phyloP scores from a whole-genome alignment of 208 protist genomes.

The Leishmania arabica region DNA sequence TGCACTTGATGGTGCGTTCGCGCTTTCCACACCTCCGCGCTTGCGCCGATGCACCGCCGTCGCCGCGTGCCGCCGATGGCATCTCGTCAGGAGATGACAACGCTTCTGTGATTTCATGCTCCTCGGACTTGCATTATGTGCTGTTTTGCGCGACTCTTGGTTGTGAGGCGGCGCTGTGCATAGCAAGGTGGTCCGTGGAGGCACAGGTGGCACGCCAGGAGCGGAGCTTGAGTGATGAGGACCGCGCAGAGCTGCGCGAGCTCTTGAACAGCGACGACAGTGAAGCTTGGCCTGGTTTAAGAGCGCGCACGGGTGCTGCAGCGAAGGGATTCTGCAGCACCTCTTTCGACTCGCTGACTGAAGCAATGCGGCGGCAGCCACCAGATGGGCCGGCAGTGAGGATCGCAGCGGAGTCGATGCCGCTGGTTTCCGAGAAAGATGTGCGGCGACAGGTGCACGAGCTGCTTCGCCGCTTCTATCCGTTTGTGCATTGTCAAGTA shows the following conservation, averaged over 20 bases:
- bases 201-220: slow-evolving; percentile 20
- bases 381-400: neutral
- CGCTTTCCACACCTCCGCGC: slow-evolving; percentile 51
- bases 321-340: slow-evolving; percentile 17
- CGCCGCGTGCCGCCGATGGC: neutral
- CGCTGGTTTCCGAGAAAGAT: slow-evolving; percentile 53
- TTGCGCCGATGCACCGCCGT: slow-evolving; percentile 7
- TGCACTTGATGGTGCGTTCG: slow-evolving; percentile 41
- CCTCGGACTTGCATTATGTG: slow-evolving; percentile 39
- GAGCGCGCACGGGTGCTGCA: neutral
- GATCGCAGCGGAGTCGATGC: neutral
- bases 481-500: slow-evolving; percentile 59
- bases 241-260: slow-evolving; percentile 2
- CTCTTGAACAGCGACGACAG: neutral
- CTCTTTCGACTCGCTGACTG: slow-evolving; percentile 16
- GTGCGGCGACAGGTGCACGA: slow-evolving; percentile 71
- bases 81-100: slow-evolving; percentile 7
- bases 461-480: slow-evolving; percentile 61
- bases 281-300: neutral
- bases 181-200: slow-evolving; percentile 37
- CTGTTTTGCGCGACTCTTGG: slow-evolving; percentile 42
- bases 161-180: slow-evolving; percentile 25
- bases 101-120: slow-evolving; percentile 14
- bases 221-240: slow-evolving; percentile 4
- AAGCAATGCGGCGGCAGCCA: slow-evolving; percentile 9